Conservation (phyloP, 1,284 basidiomycete genomes). For the Sporisorium exsertum region DNA sequence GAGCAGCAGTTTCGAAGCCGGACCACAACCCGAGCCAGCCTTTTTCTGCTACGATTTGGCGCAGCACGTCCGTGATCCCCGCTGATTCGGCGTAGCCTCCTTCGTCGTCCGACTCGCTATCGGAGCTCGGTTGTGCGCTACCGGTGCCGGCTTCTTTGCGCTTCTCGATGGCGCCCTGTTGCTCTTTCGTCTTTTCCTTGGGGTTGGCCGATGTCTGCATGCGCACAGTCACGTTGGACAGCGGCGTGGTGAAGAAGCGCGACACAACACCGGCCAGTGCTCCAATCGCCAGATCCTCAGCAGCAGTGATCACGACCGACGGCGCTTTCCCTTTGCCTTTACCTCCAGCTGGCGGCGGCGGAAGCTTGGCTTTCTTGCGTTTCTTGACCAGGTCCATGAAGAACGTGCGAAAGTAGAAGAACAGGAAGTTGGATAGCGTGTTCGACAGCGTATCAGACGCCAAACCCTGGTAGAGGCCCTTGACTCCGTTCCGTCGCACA, state of each 20-base stretch:
- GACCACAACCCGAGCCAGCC: constrained; percentile 70
- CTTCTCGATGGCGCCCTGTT: constrained; percentile 6
- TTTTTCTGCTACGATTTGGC: constrained; percentile 69
- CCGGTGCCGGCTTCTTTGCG: not conserved
- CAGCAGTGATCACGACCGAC: constrained; percentile 58
- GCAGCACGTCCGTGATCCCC: constrained; percentile 58
- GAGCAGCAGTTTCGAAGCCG: constrained; percentile 68
- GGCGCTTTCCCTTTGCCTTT: constrained; percentile 29
- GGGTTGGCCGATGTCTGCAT: constrained; percentile 69
- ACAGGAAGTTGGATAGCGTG: constrained; percentile 67
- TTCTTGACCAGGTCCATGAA: constrained; percentile 43
- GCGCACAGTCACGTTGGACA: constrained; percentile 72
- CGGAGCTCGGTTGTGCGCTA: constrained; percentile 25
- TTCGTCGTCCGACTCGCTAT: constrained; percentile 64
- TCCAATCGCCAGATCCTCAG: constrained; percentile 71
- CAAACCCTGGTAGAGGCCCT: constrained; percentile 69
- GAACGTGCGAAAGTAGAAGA: constrained; percentile 61
- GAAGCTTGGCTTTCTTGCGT: constrained; percentile 30
- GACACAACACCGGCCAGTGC: constrained; percentile 70
- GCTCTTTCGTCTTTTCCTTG: constrained; percentile 30
- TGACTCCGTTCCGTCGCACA: constrained; percentile 49
- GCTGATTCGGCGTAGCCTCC: constrained; percentile 61
- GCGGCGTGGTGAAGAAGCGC: constrained; percentile 71
- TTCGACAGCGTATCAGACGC: constrained; percentile 71
- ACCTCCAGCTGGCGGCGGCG: constrained; percentile 9